Percentiles rank a stretch among this genome's conserved stretches.
Conservation (phyloP, 768 basidiomycete species). For the Rhodosporidiobolus sp. region DNA sequence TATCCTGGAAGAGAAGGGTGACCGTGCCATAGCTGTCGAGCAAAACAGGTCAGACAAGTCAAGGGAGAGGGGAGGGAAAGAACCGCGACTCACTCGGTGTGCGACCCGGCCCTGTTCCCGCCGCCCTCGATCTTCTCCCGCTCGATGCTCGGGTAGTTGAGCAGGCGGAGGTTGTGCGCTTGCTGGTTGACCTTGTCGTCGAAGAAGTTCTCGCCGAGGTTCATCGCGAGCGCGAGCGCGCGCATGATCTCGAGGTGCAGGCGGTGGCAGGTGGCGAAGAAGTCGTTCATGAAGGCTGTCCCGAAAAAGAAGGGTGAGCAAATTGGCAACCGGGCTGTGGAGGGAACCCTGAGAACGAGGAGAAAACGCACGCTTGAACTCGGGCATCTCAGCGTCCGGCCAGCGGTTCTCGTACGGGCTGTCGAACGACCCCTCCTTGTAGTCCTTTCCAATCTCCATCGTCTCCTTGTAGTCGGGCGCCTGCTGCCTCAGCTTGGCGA, state of each 20-base stretch:
- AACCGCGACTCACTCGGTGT: conserved; percentile 60
- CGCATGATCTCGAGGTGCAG: conserved; percentile 75
- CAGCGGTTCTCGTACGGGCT: conserved; percentile 60
- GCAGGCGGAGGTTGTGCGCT: conserved; percentile 72
- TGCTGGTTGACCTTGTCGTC: conserved; percentile 71
- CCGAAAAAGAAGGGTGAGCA: neutral
- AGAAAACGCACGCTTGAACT: conserved; percentile 56
- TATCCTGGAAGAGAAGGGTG: conserved; percentile 63
- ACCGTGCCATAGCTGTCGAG: conserved; percentile 24
- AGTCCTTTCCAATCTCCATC: conserved; percentile 83
- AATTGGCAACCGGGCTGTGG: neutral
- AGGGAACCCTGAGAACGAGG: too few species aligned
- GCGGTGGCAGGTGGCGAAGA: conserved; percentile 60
- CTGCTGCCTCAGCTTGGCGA: conserved; percentile 66
- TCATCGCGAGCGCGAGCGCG: conserved; percentile 76
- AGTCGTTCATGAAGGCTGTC: conserved; percentile 63
- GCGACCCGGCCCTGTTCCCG: conserved; percentile 76
- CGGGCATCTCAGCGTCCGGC: conserved; percentile 64
- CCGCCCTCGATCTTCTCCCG: conserved; percentile 59
- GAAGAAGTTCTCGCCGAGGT: conserved; percentile 70
- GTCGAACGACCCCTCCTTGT: conserved; percentile 55
- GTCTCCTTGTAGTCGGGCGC: conserved; percentile 63
- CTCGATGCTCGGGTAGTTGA: conserved; percentile 77
- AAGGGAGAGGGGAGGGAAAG: neutral
- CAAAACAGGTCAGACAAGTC: neutral